Evolutionary conservation across 2,329 filamentous ascomycete species (phyloP).

Genomic region (Pseudomassariella vexata): DNA sequence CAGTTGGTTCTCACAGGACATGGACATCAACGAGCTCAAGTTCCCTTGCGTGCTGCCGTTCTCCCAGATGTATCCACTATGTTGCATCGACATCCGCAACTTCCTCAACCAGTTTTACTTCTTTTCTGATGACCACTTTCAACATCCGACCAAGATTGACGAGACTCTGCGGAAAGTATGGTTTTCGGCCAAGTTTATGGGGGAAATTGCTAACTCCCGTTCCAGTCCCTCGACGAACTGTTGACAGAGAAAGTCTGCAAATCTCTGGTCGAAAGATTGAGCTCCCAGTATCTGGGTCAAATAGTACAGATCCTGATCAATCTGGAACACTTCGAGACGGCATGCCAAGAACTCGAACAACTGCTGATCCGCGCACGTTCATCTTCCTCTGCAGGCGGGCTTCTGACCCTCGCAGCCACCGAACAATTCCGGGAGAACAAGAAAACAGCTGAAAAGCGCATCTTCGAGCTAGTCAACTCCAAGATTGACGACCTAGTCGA

Average conservation of each 20-base stretch:
- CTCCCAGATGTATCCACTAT: conserved; percentile 97
- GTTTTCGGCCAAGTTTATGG: conserved; percentile 7
- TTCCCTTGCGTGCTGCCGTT: conserved; percentile 96
- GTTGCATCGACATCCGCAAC: conserved; percentile 96
- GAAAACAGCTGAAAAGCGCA: conserved; percentile 93
- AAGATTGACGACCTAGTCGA: conserved; percentile 98
- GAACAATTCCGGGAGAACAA: conserved; percentile 84
- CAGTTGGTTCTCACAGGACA: conserved; percentile 90
- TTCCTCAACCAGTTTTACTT: conserved; percentile 98
- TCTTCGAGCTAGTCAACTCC: conserved; percentile 96
- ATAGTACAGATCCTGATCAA: conserved; percentile 99
- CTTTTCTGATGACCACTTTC: conserved; percentile 94
- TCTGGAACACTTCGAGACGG: conserved; percentile 91
- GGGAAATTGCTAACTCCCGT: conserved; percentile 4
- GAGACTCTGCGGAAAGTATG: conserved; percentile 76
- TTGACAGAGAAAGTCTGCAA: conserved; percentile 88
- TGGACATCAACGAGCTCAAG: conserved; percentile 67
- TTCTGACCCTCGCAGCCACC: conserved; percentile 75
- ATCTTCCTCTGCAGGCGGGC: conserved; percentile 72
- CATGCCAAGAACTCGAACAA: conserved; percentile 83
- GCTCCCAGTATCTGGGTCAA: conserved; percentile 90
- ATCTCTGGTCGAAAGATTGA: conserved; percentile 79
- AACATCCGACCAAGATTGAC: conserved; percentile 84
- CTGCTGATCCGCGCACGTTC: conserved; percentile 80
- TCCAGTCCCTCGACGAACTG: conserved; percentile 84